These are phyloP conservation scores for Clavariopsis aquatica DNA, from an alignment of 495 filamentous ascomycete species.

Conservation along the genomic window DNA sequence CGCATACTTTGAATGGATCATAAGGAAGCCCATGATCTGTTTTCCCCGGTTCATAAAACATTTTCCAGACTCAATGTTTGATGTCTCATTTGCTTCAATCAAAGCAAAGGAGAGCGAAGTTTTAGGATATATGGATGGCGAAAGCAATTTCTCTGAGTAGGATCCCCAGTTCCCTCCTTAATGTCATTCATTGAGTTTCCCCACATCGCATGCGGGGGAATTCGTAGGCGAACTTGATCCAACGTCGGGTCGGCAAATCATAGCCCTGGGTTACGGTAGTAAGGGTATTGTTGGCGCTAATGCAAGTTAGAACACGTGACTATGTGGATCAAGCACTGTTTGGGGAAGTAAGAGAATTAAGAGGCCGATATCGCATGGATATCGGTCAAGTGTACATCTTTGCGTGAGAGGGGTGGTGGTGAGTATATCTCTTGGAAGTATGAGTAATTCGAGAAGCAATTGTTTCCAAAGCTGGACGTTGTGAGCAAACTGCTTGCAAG, in stretches of 20 bases:
- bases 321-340: background rate
- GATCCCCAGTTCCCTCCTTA: no score
- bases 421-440: no score
- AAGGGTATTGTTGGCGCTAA: background rate
- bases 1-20: conserved; percentile 40
- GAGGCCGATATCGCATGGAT: no score
- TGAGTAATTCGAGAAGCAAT: no score
- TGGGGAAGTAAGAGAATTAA: background rate
- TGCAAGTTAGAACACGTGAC: background rate
- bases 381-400: no score
- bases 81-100: background rate
- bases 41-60: conserved; percentile 41
- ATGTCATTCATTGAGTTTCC: background rate
- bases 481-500: no score
- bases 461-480: no score
- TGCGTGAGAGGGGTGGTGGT: no score
- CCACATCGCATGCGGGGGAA: background rate
- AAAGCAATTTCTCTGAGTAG: no score
- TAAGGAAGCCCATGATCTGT: conserved; percentile 37
- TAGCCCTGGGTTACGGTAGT: background rate
- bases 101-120: no score
- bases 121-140: no score
- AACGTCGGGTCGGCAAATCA: background rate
- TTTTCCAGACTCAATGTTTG: background rate
- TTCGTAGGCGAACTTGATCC: background rate